These are phyloP conservation scores for Daldinia loculata DNA, from an alignment of 495 filamentous ascomycete species.

Conservation along the genomic window DNA sequence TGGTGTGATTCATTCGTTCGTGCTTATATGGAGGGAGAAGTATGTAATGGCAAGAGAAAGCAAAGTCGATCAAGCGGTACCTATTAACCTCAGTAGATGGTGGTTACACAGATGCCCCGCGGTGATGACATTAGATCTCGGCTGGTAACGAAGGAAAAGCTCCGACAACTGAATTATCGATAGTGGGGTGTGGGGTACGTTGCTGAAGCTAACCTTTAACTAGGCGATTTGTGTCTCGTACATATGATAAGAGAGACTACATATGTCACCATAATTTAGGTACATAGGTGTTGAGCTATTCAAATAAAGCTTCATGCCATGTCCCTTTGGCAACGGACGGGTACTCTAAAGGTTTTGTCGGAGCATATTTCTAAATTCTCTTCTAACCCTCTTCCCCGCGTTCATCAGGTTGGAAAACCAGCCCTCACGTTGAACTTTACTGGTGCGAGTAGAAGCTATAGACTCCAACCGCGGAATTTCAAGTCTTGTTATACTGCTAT, in stretches of 20 bases:
- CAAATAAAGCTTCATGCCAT: slow-evolving; percentile 9
- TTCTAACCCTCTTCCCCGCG: background rate
- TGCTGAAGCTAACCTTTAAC: background rate
- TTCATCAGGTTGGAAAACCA: background rate
- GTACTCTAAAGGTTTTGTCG: background rate
- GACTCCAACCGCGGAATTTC: background rate
- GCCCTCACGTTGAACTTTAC: background rate
- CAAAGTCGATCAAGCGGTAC: background rate
- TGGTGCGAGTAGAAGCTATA: background rate
- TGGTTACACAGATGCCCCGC: slow-evolving; percentile 27
- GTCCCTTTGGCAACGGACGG: slow-evolving; percentile 16
- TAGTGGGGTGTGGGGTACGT: slow-evolving; percentile 17
- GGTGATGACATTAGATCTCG: slow-evolving; percentile 35
- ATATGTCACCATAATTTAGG: background rate
- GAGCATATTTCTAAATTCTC: slow-evolving; percentile 6
- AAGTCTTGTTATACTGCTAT: background rate
- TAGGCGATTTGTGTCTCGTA: background rate
- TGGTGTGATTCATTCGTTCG: too few species aligned
- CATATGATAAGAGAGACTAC: slow-evolving; percentile 7
- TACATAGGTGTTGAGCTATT: background rate
- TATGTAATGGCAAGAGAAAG: too few species aligned
- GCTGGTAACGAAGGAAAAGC: slow-evolving; percentile 3
- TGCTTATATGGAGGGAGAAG: too few species aligned
- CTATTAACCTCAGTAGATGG: background rate
- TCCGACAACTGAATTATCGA: slow-evolving; percentile 27